Conservation (phyloP, 1,139 yeast genomes). For the Taiozyma sp. region DNA sequence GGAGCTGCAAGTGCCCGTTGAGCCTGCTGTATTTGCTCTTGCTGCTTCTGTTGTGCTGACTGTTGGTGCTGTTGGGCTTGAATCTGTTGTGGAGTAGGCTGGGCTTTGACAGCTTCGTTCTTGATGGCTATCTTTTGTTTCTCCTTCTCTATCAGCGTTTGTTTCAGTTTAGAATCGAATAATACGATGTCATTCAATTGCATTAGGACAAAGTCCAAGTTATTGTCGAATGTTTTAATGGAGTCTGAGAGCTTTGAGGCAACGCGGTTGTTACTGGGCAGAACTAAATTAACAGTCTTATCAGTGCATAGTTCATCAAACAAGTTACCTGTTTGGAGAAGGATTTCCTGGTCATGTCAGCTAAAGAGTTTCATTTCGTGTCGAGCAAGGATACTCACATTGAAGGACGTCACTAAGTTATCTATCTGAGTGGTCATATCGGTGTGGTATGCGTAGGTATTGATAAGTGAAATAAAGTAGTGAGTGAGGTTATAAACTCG, state of each 20-base stretch:
- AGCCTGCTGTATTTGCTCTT: slow-evolving; percentile 13
- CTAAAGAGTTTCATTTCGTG: not conserved
- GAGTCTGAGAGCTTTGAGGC: slow-evolving; percentile 22
- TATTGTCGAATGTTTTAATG: slow-evolving; percentile 26
- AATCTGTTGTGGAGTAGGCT: slow-evolving; percentile 12
- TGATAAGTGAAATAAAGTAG: not conserved
- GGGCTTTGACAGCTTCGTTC: slow-evolving; percentile 2
- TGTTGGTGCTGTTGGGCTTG: slow-evolving; percentile 13
- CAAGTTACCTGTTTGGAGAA: slow-evolving; percentile 17
- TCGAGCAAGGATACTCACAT: slow-evolving; percentile 11
- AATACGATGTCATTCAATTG: slow-evolving; percentile 21
- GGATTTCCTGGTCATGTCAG: slow-evolving; percentile 18
- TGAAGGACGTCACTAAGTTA: slow-evolving; percentile 20
- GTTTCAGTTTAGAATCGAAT: slow-evolving; percentile 16
- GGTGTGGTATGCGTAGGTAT: not conserved
- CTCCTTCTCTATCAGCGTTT: slow-evolving; percentile 13
- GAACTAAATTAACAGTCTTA: slow-evolving; percentile 23
- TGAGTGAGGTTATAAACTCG: not conserved
- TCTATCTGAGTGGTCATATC: slow-evolving; percentile 23
- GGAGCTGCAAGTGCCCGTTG: slow-evolving; percentile 3
- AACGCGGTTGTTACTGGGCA: slow-evolving; percentile 26
- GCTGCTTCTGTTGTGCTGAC: slow-evolving; percentile 11
- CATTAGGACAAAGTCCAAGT: slow-evolving; percentile 17
- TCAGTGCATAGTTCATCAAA: slow-evolving; percentile 20
- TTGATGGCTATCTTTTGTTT: slow-evolving; percentile 5